Conservation (phyloP, 164 flowering plant species). For the Magnolia kwangsiensis region DNA sequence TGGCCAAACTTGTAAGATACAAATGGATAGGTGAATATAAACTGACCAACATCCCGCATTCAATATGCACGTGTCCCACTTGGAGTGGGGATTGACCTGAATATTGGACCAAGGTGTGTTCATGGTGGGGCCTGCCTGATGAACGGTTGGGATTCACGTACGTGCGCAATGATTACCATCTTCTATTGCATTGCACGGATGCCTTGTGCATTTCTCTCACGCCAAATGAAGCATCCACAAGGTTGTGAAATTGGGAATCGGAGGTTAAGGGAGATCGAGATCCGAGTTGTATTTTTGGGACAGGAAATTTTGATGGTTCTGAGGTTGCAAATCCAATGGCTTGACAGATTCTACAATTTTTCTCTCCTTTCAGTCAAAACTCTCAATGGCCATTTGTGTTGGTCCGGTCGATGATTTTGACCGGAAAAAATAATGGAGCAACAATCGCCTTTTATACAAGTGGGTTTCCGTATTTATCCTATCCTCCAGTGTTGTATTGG, state of each 20-base stretch:
- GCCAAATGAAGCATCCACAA: background rate
- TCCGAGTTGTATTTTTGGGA: background rate
- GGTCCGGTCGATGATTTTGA: background rate
- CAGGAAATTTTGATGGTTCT: background rate
- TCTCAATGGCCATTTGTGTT: background rate
- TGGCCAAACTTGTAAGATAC: background rate
- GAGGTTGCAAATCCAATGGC: background rate
- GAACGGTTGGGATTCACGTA: background rate
- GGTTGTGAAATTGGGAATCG: slow-evolving; percentile 2
- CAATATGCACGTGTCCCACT: background rate
- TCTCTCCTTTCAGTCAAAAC: background rate
- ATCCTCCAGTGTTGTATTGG: slow-evolving; percentile 10
- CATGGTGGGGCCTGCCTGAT: background rate
- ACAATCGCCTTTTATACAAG: slow-evolving; percentile 4
- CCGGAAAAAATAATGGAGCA: background rate
- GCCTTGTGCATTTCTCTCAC: background rate
- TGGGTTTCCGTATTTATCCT: slow-evolving; percentile 2
- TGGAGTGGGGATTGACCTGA: background rate
- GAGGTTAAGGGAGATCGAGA: background rate
- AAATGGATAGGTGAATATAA: background rate
- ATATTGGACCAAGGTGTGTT: background rate
- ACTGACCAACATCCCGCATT: background rate
- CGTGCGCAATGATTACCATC: background rate
- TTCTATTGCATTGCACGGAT: background rate
- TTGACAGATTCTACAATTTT: background rate